These are phyloP conservation scores for Bipolaris cookei DNA, from an alignment of 2,329 filamentous ascomycete species.

Conservation along the genomic window DNA sequence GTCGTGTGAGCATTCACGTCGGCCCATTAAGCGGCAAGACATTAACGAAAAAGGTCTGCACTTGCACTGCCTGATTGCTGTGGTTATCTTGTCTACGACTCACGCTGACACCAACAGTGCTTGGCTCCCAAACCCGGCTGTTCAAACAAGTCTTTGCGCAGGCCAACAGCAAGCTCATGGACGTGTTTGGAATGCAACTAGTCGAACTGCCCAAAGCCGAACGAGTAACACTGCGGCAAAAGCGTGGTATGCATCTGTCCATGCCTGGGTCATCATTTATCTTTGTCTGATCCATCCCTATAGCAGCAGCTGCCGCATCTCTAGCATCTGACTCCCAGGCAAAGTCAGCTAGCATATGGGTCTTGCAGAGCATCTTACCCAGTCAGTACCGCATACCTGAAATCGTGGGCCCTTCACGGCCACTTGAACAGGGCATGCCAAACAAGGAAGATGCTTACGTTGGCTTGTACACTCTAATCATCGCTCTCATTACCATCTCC, in stretches of 20 bases:
- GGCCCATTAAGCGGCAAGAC: slow-evolving; percentile 63
- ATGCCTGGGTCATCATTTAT: background rate
- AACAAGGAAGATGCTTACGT: slow-evolving; percentile 79
- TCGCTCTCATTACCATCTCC: slow-evolving; percentile 75
- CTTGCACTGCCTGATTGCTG: background rate
- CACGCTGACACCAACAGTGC: slow-evolving; percentile 56
- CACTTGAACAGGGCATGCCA: slow-evolving; percentile 58
- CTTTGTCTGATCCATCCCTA: background rate
- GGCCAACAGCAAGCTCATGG: slow-evolving; percentile 74
- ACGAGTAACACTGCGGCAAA: slow-evolving; percentile 79
- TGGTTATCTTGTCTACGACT: background rate
- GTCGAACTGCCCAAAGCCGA: slow-evolving; percentile 81
- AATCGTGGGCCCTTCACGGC: slow-evolving; percentile 72
- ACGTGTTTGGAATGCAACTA: slow-evolving; percentile 91
- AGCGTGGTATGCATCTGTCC: slow-evolving; percentile 64
- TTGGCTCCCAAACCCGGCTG: slow-evolving; percentile 69
- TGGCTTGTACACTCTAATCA: slow-evolving; percentile 79
- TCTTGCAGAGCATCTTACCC: slow-evolving; percentile 77
- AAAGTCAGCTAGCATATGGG: slow-evolving; percentile 71
- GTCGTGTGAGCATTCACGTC: slow-evolving; percentile 65
- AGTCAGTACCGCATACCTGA: slow-evolving; percentile 65
- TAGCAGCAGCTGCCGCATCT: slow-evolving; percentile 57
- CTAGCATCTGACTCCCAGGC: slow-evolving; percentile 60
- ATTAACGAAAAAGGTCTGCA: slow-evolving; percentile 59
- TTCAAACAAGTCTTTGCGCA: slow-evolving; percentile 80